Evolutionary conservation across 371 early-diverging fungal genomes (phyloP).

Genomic region (Umbelopsis sp.): DNA sequence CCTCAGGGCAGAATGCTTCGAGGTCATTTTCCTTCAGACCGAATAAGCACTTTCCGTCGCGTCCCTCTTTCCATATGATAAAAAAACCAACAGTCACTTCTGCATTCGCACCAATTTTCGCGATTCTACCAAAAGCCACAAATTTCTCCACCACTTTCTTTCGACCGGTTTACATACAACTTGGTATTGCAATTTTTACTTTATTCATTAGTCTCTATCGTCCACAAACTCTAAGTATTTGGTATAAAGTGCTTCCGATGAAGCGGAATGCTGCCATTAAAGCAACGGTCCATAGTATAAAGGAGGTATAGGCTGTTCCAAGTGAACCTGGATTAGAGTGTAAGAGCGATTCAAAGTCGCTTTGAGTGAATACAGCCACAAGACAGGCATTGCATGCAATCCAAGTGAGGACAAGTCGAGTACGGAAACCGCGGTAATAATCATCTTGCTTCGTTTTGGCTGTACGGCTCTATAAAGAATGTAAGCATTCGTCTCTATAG

Average conservation of each 20-base stretch:
- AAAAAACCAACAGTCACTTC: too few species aligned
- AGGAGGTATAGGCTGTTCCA: slow-evolving; percentile 73
- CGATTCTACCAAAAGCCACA: too few species aligned
- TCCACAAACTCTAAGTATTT: slow-evolving; percentile 52
- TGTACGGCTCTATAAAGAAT: slow-evolving; percentile 35
- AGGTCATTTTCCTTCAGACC: neutral
- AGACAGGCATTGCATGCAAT: slow-evolving; percentile 82
- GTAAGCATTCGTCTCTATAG: too few species aligned
- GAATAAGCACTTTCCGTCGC: too few species aligned
- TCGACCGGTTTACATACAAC: too few species aligned
- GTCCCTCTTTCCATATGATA: too few species aligned
- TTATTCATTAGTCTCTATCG: neutral
- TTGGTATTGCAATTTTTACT: neutral
- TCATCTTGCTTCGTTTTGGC: slow-evolving; percentile 75
- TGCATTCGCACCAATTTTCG: too few species aligned
- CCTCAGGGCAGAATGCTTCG: neutral
- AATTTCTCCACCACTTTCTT: too few species aligned
- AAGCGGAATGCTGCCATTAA: slow-evolving; percentile 81
- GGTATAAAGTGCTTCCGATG: slow-evolving; percentile 75
- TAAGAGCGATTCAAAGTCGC: slow-evolving; percentile 35
- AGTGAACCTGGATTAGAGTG: slow-evolving; percentile 27
- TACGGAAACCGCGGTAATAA: slow-evolving; percentile 86
- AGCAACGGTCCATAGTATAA: slow-evolving; percentile 88
- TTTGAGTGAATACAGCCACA: slow-evolving; percentile 59
- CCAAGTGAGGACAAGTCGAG: slow-evolving; percentile 81